phyloP scores from a whole-genome alignment of 164 flowering plant genomes.

The Magnolia changhungtana region DNA sequence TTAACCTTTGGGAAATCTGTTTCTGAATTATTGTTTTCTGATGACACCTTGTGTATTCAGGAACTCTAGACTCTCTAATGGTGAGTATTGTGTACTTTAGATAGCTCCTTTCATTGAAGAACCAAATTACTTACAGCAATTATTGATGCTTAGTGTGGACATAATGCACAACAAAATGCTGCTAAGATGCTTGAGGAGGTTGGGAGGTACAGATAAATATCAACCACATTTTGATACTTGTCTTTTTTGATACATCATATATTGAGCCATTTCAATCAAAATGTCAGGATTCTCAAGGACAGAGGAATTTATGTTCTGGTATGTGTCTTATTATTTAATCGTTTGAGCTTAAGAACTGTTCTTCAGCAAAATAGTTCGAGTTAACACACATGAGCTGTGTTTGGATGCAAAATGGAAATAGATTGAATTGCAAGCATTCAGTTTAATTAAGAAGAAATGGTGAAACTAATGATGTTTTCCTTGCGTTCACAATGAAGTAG shows the following conservation, averaged over 20 bases:
- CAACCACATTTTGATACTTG: slow-evolving; percentile 12
- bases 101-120: slow-evolving; percentile 8
- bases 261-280: slow-evolving; percentile 69
- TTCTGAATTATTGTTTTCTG: slow-evolving; percentile 11
- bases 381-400: background rate
- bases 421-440: background rate
- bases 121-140: slow-evolving; percentile 12
- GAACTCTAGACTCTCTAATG: slow-evolving; percentile 84
- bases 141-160: slow-evolving; percentile 61
- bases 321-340: slow-evolving; percentile 15
- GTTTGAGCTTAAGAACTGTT: background rate
- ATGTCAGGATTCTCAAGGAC: slow-evolving; percentile 83
- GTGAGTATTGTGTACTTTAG: slow-evolving; percentile 44
- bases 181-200: slow-evolving; percentile 72
- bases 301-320: slow-evolving; percentile 79
- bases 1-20: background rate
- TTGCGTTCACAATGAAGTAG: background rate
- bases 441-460: background rate
- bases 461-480: background rate
- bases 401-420: background rate
- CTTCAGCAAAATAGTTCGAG: background rate
- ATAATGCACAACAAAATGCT: slow-evolving; percentile 55
- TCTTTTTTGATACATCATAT: slow-evolving; percentile 28
- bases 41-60: slow-evolving; percentile 34
- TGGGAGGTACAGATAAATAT: slow-evolving; percentile 43